A percentile compares a stretch with the other conserved stretches of the same genome.
phyloP scores from a whole-genome alignment of 1,284 basidiomycete species.

The Lignosus rhinocerotis region DNA sequence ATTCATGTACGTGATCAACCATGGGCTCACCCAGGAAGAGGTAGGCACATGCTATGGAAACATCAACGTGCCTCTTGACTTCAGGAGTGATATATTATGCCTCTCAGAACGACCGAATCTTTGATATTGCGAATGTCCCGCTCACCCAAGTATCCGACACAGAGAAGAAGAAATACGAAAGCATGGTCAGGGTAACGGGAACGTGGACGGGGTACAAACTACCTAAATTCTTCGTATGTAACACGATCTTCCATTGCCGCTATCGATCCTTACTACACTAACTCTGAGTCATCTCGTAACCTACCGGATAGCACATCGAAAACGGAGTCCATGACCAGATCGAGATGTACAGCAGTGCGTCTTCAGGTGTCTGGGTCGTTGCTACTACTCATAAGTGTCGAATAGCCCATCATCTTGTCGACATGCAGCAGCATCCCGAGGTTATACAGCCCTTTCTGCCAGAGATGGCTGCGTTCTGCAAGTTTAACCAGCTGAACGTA shows the following conservation, averaged over 20 bases:
- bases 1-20: constrained; percentile 64
- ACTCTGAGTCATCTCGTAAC: not conserved
- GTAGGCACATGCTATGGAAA: constrained; percentile 32
- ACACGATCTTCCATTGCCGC: too few relatives aligned
- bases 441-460: constrained; percentile 39
- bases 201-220: constrained; percentile 55
- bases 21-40: constrained; percentile 49
- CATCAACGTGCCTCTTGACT: not conserved
- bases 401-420: not conserved
- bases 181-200: constrained; percentile 43
- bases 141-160: constrained; percentile 48
- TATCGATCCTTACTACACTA: constrained; percentile 36
- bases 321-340: constrained; percentile 45
- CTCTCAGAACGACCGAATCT: constrained; percentile 40
- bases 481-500: constrained; percentile 32
- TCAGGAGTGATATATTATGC: too few relatives aligned
- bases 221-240: constrained; percentile 43
- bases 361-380: not conserved
- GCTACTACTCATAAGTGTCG: not conserved
- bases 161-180: constrained; percentile 53
- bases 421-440: constrained; percentile 31
- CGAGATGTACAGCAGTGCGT: constrained; percentile 32
- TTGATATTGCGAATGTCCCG: constrained; percentile 58
- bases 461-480: constrained; percentile 37
- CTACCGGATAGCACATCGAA: constrained; percentile 23